Evolutionary conservation across 805 yeast genomes (phyloP), one percentile per base, ranked within the genome.

Genomic region (Kuraishia ogatae): DNA sequence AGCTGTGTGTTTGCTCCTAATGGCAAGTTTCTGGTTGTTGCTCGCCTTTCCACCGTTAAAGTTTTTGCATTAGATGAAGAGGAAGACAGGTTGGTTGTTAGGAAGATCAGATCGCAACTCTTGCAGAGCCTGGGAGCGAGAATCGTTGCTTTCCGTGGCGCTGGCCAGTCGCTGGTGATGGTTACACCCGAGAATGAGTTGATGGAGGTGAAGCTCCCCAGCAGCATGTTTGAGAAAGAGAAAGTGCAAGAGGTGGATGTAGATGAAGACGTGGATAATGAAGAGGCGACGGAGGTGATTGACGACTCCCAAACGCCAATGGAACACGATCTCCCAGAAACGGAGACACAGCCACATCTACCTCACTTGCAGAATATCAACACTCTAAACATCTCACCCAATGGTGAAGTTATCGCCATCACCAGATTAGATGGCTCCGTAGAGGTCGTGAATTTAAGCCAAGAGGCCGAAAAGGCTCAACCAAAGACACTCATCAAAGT

Each of bases 21-120:
- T 59, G 92, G 88, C 1, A 72, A 80, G 39, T 74, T 82, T 26
- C 69, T 94, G 53, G 86, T 85, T 0, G 94, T 92, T 21, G 82
- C 91, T 5, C 83, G 96, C 50, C 71, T 83, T 50, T 73, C 83
- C 15, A 76, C 84, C 1, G 82, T 89, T 3, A 89, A 85, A 66
- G 62, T 92, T 1, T 93, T 90, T 65, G 74, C 74, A 57, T 72
- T 93, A 48, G 68, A 71, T n/a, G 67, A 68, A 21, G 57, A 55
- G 21, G 62, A 65, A 7, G 66, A 62, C 2, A 76, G 74, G 51
- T 48, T 68, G 8, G 73, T 72, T 59, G 84, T 87, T 4, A 68
- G 71, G 19, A 87, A 84, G 61, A 65, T 87, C 46, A 76, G 81
- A 50, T 79, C 81, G 2, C 63, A 64, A 13, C 53, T 63, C 20